Evolutionary conservation across 2,329 filamentous ascomycete species (phyloP), one percentile per base, ranked within the genome.

Genomic region (Colletotrichum sp.): DNA sequence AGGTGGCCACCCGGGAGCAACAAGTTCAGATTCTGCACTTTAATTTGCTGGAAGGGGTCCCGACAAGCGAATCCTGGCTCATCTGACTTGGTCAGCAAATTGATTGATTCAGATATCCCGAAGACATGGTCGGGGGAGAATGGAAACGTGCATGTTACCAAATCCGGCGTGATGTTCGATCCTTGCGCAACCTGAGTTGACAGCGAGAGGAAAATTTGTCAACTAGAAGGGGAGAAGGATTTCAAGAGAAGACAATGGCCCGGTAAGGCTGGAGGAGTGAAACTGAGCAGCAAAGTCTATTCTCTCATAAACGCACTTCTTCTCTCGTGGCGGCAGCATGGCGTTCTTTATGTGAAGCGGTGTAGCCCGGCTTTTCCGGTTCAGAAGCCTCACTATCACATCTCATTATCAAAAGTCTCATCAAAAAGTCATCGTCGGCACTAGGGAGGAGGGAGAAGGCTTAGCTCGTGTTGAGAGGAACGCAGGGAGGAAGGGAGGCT

Each of bases 401-500:
- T 51, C n/a, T 31, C 27, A 66, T 51, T 12, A 12, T 18, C 16
- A 8, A 18, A 12, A 34, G 47, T 58, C 27, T 63, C 54, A 62
- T 21, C 15, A 33, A 7, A 31, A 51, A 63, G 29, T 55, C 29
- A 27, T 62, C 55, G n/a, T 18, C 29, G 21, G 47, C 18, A 9
- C 11, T 24, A 55, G 62, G 68, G 71, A 43, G 33, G 47, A 54
- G 54, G 66, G 68, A 62, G 68, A 34, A 34, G 58, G 68, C 36
- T 66, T 73, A 57, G 61, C 70, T 65, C 54, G 69, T 73, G 71
- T 73, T 73, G 71, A 66, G 71, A 38, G 43, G 62, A 64, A 73
- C n/a, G 71, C 71, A 73, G 71, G 71, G 68, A 73, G 43, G n/a
- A 62, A 73, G 71, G 61, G 67, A 70, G 71, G 67, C 67, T 73